These are phyloP conservation scores for Apophysomyces sp. DNA, from an alignment of 371 early-diverging fungal genomes.

Conservation along the genomic window DNA sequence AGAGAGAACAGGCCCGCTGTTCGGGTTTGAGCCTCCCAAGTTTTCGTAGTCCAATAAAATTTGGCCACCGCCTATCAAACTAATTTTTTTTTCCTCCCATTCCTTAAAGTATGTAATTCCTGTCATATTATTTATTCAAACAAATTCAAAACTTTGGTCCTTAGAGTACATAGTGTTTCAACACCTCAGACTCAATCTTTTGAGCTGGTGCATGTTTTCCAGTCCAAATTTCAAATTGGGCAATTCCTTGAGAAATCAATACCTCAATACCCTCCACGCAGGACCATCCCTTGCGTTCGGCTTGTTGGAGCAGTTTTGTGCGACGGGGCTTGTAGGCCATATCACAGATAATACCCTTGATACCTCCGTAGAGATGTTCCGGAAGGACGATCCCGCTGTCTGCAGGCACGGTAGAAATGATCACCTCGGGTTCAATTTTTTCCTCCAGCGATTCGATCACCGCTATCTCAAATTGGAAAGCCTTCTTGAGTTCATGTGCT, in stretches of 20 bases:
- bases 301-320: slow-evolving; percentile 71
- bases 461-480: slow-evolving; percentile 60
- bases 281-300: slow-evolving; percentile 65
- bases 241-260: slow-evolving; percentile 88
- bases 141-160: slow-evolving; percentile 4
- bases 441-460: slow-evolving; percentile 38
- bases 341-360: slow-evolving; percentile 80
- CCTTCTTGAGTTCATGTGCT: slow-evolving; percentile 68
- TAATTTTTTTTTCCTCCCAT: no score
- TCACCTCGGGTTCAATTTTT: slow-evolving; percentile 42
- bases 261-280: slow-evolving; percentile 86
- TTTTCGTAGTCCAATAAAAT: not conserved
- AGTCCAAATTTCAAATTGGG: slow-evolving; percentile 82
- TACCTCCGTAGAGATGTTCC: slow-evolving; percentile 51
- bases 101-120: no score
- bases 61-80: no score
- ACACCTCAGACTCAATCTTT: slow-evolving; percentile 43
- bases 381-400: slow-evolving; percentile 66
- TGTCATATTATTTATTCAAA: not conserved
- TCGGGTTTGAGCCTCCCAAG: no score
- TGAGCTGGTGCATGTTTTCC: slow-evolving; percentile 56
- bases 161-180: slow-evolving; percentile 42
- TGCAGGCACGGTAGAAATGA: slow-evolving; percentile 86
- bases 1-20: not conserved
- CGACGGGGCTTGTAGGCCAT: slow-evolving; percentile 92